A percentile compares a stretch with the other conserved stretches of the same genome.
Evolutionary conservation across 441 rosid species (phyloP).

Genomic region (Populus tomentosa): DNA sequence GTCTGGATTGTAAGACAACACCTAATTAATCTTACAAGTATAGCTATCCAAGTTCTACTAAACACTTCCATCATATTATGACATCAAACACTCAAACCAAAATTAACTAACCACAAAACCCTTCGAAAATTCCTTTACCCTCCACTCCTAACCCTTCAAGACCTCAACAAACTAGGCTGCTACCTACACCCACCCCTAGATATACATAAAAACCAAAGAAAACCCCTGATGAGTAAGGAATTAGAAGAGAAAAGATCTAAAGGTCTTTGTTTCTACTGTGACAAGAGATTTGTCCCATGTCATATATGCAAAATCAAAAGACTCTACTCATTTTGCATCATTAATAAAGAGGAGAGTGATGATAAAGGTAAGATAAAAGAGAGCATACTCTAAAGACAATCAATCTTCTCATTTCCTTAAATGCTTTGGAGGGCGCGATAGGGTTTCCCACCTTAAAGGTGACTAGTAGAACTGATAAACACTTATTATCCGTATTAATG

Average conservation of each 20-base stretch:
- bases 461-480: too few species aligned
- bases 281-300: too few species aligned
- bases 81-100: neutral
- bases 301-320: too few species aligned
- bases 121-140: too few species aligned
- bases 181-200: neutral
- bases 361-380: neutral
- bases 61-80: too few species aligned
- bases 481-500: too few species aligned
- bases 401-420: neutral
- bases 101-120: neutral
- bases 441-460: neutral
- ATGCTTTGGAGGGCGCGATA: neutral
- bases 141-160: too few species aligned
- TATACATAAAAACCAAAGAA: neutral
- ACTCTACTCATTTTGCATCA: too few species aligned
- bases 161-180: rapidly evolving
- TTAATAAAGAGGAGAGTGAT: neutral
- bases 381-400: too few species aligned
- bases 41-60: too few species aligned
- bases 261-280: neutral
- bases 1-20: too few species aligned
- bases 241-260: too few species aligned
- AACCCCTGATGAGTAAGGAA: neutral
- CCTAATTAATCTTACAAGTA: rapidly evolving